Evolutionary conservation across 768 basidiomycete genomes (phyloP).

Genomic region (Chalciporus sphaerocephalus): DNA sequence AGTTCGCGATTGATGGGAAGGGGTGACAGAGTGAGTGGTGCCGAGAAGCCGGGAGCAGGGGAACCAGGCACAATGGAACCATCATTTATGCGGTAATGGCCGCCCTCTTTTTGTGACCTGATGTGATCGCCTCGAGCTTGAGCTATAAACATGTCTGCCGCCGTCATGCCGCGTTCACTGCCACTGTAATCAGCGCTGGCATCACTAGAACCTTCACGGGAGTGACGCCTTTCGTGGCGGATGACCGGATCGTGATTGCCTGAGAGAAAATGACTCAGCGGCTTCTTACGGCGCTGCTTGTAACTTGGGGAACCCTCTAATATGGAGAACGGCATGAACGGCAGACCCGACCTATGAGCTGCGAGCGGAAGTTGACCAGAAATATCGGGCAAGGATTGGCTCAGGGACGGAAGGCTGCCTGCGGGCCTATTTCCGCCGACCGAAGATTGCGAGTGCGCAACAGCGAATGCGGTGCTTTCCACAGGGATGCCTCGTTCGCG

Average conservation of each 20-base stretch:
- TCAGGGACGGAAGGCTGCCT: constrained; percentile 8
- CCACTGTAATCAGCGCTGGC: constrained; percentile 28
- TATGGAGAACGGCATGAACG: constrained; percentile 66
- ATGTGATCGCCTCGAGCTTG: constrained; percentile 57
- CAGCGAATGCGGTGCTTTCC: constrained; percentile 30
- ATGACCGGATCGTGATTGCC: constrained; percentile 28
- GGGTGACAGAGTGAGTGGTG: constrained; percentile 22
- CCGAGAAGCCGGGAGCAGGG: constrained; percentile 18
- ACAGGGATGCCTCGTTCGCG: constrained; percentile 35
- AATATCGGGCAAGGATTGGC: constrained; percentile 1
- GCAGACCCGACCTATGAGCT: constrained; percentile 20
- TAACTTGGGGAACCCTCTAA: constrained; percentile 84
- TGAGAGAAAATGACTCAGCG: constrained; percentile 35
- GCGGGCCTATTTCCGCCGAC: constrained; percentile 14
- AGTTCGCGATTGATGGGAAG: constrained; percentile 20
- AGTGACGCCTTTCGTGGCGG: constrained; percentile 21
- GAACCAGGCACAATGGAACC: constrained; percentile 10
- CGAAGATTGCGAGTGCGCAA: constrained; percentile 4
- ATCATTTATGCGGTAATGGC: constrained; percentile 9
- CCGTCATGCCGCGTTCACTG: constrained; percentile 38
- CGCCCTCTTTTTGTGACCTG: constrained; percentile 8
- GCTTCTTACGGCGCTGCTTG: constrained; percentile 84
- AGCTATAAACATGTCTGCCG: constrained; percentile 63
- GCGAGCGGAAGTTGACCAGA: constrained; percentile 16
- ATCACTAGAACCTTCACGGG: constrained; percentile 8